Percentiles rank a stretch among this genome's conserved stretches.
phyloP scores from a whole-genome alignment of 106 monocot genomes.

The Alisma plantagoaquatica region DNA sequence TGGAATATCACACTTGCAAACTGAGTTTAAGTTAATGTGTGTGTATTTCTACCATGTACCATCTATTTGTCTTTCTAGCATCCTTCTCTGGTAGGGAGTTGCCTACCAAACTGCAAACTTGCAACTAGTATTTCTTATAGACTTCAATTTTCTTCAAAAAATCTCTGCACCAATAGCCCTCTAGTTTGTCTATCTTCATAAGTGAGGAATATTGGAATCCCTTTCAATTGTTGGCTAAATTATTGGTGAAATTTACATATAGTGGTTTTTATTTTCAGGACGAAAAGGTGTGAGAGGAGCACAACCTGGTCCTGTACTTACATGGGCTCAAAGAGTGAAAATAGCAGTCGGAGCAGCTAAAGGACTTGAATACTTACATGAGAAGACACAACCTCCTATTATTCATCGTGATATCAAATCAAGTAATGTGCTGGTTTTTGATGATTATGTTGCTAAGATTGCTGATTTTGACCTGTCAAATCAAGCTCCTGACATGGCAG shows the following conservation, averaged over 20 bases:
- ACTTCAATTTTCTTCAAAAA: not conserved
- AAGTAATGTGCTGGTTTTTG: constrained; percentile 89
- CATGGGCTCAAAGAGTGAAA: constrained; percentile 81
- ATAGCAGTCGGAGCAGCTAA: constrained; percentile 94
- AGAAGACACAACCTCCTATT: constrained; percentile 77
- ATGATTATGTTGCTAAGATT: constrained; percentile 84
- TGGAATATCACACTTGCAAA: too few species aligned
- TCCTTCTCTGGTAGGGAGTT: too few species aligned
- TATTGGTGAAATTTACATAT: not conserved
- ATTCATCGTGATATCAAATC: constrained; percentile 89
- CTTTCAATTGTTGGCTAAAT: not conserved
- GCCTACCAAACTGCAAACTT: too few species aligned
- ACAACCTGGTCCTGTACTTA: constrained; percentile 80
- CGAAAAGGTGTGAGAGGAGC: constrained; percentile 94
- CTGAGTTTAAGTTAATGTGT: too few species aligned
- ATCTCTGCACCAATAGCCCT: not conserved
- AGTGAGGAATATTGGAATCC: not conserved
- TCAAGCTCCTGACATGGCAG: constrained; percentile 94
- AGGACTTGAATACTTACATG: constrained; percentile 90
- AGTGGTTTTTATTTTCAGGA: constrained; percentile 45
- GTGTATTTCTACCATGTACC: too few species aligned
- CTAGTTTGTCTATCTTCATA: not conserved
- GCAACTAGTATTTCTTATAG: too few species aligned
- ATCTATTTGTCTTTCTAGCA: too few species aligned
- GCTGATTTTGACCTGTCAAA: constrained; percentile 94